These are phyloP conservation scores for Globisporangium paroecandrum DNA, from an alignment of 352 stramenopile species.

Conservation along the genomic window DNA sequence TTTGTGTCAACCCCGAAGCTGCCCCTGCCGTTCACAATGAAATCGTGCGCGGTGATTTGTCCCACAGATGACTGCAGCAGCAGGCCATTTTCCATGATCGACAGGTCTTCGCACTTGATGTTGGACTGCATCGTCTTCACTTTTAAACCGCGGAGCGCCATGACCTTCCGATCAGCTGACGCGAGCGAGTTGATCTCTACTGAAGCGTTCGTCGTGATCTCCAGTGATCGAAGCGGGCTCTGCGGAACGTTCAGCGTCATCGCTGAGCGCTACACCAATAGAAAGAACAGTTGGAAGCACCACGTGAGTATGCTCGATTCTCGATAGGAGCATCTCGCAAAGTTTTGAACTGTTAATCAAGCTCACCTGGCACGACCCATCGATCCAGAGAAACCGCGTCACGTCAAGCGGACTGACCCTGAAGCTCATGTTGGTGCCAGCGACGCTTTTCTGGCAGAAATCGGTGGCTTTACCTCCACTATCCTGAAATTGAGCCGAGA, in stretches of 20 bases:
- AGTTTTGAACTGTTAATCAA: not conserved
- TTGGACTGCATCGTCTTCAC: constrained; percentile 45
- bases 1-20: constrained; percentile 26
- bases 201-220: constrained; percentile 46
- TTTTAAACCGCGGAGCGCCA: constrained; percentile 32
- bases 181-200: constrained; percentile 42
- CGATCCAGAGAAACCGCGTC: constrained; percentile 62
- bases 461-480: constrained; percentile 20
- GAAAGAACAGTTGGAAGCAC: no score
- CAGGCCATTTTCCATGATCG: constrained; percentile 32
- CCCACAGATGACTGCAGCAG: constrained; percentile 40
- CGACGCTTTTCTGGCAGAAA: constrained; percentile 32
- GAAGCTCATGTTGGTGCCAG: constrained; percentile 27
- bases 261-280: constrained; percentile 29
- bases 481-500: constrained; percentile 15
- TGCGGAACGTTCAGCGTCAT: constrained; percentile 39
- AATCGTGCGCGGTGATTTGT: constrained; percentile 41
- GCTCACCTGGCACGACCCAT: constrained; percentile 62
- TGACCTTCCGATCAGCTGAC: not conserved
- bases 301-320: not conserved
- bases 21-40: constrained; percentile 37
- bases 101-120: constrained; percentile 40
- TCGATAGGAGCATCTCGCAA: not conserved
- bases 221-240: constrained; percentile 22
- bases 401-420: constrained; percentile 27